Evolutionary conservation across 345 rosid species (phyloP), one percentile per base, ranked within the genome.

Genomic region (Combretum micranthum): DNA sequence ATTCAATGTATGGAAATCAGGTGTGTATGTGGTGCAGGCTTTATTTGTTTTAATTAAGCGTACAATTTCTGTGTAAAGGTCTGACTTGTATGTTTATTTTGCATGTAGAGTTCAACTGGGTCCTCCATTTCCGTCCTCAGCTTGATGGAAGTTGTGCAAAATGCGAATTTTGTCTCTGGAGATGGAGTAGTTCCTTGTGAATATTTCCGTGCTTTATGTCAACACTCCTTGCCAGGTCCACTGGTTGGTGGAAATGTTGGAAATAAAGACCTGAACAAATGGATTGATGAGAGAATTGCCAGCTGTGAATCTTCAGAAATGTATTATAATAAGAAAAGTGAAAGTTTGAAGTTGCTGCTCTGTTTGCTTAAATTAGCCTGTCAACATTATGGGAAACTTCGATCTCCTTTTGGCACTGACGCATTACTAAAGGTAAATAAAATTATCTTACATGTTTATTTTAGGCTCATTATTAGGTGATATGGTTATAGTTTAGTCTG

Each of bases 351-450:
- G 72, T 72, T 87, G 79, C 90, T 90, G 60, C 82, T 94, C 53
- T 87, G 92, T 60, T 72, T 94, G 80, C 95, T 90, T 22, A 90
- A 80, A 76, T 77, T 94, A 72, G 90, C 88, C 55, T 90, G 82
- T 69, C 95, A 85, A 76, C 88, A 83, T 76, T 94, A 94, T 71
- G 99, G 97, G 60, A 94, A 90, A 82, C 87, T 94, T 59, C 82
- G 96, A 56, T 85, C 96, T 70, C 90, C 99, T 70, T 94, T 85
- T 56, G 95, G 97, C 49, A 54, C 77, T 51, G 97, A 94, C 58
- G 68, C 69, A 21, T 37, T 74, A 18, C 55, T 76, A 67, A 85
- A 74, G 94, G 97, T 93, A 75, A 73, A 59, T 62, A 4, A 11
- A 11, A 32, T 32, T 32, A 9, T 20, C 32, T 10, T 56, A 16